Evolutionary conservation across 2,329 filamentous ascomycete genomes (phyloP).

Genomic region (Xylariales sp.): DNA sequence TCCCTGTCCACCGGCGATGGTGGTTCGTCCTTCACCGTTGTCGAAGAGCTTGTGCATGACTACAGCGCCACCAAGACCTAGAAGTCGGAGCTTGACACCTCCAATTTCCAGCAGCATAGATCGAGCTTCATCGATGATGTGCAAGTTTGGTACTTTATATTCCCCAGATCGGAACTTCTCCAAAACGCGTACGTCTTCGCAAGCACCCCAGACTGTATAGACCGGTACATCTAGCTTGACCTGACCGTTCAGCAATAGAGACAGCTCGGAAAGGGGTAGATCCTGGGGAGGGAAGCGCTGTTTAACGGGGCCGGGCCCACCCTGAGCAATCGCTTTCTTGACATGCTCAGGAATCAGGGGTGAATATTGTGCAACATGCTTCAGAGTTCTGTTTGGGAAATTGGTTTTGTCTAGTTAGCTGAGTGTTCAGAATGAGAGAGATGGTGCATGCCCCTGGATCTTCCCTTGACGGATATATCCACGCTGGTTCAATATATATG

Average conservation of each 20-base stretch:
- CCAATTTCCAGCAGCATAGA: conserved; percentile 93
- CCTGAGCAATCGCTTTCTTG: conserved; percentile 62
- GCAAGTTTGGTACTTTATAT: conserved; percentile 95
- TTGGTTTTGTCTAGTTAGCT: conserved; percentile 8
- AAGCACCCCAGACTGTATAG: conserved; percentile 98
- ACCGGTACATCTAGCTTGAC: conserved; percentile 93
- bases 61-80: conserved; percentile 91
- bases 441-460: too few relatives aligned
- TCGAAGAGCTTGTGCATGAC: conserved; percentile 99
- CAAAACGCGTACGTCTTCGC: conserved; percentile 93
- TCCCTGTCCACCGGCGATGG: conserved; percentile 94
- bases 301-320: conserved; percentile 76
- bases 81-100: conserved; percentile 89
- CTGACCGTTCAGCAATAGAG: conserved; percentile 81
- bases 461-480: too few relatives aligned
- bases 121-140: conserved; percentile 97
- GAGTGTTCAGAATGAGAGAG: too few relatives aligned
- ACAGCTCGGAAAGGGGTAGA: conserved; percentile 87
- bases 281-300: conserved; percentile 75
- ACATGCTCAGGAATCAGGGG: conserved; percentile 79
- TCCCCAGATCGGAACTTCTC: conserved; percentile 97
- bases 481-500: too few relatives aligned
- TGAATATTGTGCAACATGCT: conserved; percentile 98
- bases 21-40: conserved; percentile 95
- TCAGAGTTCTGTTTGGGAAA: conserved; percentile 67